Base-by-base conservation (phyloP, 768 basidiomycete genomes). In the Naganishia kalamii region DNA sequence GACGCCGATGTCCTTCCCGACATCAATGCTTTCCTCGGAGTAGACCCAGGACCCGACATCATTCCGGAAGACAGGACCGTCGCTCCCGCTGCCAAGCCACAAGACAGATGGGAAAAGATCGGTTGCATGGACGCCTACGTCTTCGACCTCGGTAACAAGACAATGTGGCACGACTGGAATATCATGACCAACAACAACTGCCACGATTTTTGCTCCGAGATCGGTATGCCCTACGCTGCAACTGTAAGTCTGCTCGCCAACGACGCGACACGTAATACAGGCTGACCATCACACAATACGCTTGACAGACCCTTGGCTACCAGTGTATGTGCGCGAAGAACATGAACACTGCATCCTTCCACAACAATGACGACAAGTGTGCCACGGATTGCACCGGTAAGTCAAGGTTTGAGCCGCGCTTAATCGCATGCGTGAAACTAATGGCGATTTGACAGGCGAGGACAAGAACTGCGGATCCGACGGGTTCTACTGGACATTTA, bases 191-290 rank as follows among this genome's bases (percentile, higher is more conserved):
- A 32, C 50, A 13, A 44, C 6, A 51, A 48, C 27, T 64, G 63
- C 32, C 63, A 64, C 37, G 63, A 64, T 29, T 64, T 52, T 32
- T 64, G 63, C 44, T 50, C 44, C 27, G 44, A 44, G 37, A 64
- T 57, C 29, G 63, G 63, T 13, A 19, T n/a, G 17, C 63, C 63
- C 19, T 64, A 64, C 27, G 50, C 63, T 32, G 50, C 32, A 11
- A 41, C 52, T 7, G 63, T 54, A 41, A 52, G 63, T 17, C 11
- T 3, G 0, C n/a, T 5, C 11, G n/a, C 29, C 10, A 25, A 6
- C 15, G 27, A 4, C 13, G 48, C 27, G 48, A 11, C 17, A 49
- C 23, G 4, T 2, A 30, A 17, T 1, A 17, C 8, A 1, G 23
- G 19, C 48, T 49, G 10, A 10, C 40, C 5, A 13, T 49, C 27